phyloP scores from a whole-genome alignment of 2,329 filamentous ascomycete species.

The Chrysosphaeria jannelii region DNA sequence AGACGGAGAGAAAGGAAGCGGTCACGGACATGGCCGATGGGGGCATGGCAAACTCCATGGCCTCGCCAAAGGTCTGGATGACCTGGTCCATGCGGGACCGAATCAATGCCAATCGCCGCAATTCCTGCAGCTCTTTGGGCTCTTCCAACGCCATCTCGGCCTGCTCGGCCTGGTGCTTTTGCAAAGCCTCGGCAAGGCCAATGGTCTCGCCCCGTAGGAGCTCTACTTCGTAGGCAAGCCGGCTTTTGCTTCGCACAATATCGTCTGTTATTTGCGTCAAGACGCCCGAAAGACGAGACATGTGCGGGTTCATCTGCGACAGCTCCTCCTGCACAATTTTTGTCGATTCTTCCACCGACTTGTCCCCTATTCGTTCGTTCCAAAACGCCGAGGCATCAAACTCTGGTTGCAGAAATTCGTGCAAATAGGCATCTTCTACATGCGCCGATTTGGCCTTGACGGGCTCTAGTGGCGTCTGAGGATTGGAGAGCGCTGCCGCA shows the following conservation, averaged over 20 bases:
- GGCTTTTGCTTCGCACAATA: constrained; percentile 63
- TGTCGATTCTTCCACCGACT: too few species aligned
- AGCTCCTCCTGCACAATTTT: constrained; percentile 66
- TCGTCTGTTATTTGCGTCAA: constrained; percentile 83
- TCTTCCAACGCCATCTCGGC: constrained; percentile 9
- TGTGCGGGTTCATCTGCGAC: constrained; percentile 68
- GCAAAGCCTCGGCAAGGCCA: constrained; percentile 48
- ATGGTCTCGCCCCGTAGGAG: constrained; percentile 67
- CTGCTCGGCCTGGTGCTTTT: constrained; percentile 6
- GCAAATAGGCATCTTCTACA: too few species aligned
- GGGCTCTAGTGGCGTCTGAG: too few species aligned
- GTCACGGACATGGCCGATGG: constrained; percentile 62
- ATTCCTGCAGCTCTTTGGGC: constrained; percentile 40
- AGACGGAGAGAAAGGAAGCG: constrained; percentile 71
- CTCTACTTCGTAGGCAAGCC: constrained; percentile 84
- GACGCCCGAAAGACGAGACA: constrained; percentile 47
- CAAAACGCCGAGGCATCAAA: too few species aligned
- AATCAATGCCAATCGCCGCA: constrained; percentile 59
- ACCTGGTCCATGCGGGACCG: constrained; percentile 64
- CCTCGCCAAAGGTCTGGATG: constrained; percentile 73
- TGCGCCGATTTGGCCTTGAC: too few species aligned
- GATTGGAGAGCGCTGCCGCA: too few species aligned
- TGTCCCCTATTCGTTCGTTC: too few species aligned
- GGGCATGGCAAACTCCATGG: constrained; percentile 83
- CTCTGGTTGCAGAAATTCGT: too few species aligned